Evolutionary conservation across 108 stramenopile genomes (phyloP).

Genomic region (Nitzschia inconspicua): DNA sequence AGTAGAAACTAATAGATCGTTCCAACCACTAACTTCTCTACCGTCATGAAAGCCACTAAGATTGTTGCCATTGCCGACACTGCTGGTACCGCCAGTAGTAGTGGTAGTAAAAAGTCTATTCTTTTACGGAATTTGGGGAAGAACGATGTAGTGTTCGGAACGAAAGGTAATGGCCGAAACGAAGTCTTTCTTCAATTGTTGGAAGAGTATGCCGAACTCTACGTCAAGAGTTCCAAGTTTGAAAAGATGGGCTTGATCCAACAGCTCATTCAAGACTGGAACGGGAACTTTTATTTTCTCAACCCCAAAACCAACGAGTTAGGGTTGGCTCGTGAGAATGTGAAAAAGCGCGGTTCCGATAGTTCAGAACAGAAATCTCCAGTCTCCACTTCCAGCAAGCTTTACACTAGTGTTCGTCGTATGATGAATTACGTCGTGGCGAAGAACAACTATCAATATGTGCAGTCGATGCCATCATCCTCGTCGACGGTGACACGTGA

Average conservation of each 20-base stretch:
- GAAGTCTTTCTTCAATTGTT: conserved; percentile 7
- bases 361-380: too few species aligned
- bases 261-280: conserved; percentile 12
- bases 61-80: too few species aligned
- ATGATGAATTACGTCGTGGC: conserved; percentile 22
- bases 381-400: conserved; percentile 10
- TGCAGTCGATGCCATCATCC: too few species aligned
- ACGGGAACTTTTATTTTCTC: conserved; percentile 15
- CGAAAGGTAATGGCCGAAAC: conserved; percentile 18
- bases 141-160: conserved; percentile 19
- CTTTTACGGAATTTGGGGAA: conserved; percentile 9
- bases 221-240: conserved; percentile 16
- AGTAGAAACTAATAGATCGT: too few species aligned
- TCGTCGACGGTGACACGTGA: neutral
- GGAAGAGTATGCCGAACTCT: conserved; percentile 12
- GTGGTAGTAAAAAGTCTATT: conserved; percentile 9
- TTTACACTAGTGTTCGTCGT: conserved; percentile 18
- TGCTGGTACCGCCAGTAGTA: conserved; percentile 7
- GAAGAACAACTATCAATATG: conserved; percentile 1
- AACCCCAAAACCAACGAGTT: conserved; percentile 9
- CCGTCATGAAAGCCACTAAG: too few species aligned
- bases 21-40: too few species aligned
- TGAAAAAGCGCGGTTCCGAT: conserved; percentile 1
- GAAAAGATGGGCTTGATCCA: conserved; percentile 23
- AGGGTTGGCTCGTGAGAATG: neutral